These are phyloP conservation scores for Epichloe elymi DNA, from an alignment of 2,329 filamentous ascomycete species.

Conservation along the genomic window DNA sequence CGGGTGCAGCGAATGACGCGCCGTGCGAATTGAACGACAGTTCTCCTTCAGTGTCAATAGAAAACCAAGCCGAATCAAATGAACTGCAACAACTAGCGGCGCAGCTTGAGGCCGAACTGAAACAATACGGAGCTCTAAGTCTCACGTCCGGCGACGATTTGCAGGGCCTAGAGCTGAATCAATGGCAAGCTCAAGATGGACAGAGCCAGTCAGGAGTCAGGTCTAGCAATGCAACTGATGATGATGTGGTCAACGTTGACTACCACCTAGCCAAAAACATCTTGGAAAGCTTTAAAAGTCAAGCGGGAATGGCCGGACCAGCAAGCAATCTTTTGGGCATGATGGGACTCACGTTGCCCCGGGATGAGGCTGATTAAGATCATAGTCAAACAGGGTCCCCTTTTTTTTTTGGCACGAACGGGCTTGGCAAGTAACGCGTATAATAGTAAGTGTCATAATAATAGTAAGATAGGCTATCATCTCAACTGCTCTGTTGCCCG, in stretches of 20 bases:
- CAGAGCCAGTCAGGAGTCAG: slow-evolving; percentile 4
- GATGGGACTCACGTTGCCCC: slow-evolving; percentile 71
- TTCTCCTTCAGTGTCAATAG: not conserved
- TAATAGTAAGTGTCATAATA: no score
- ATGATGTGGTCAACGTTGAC: slow-evolving; percentile 61
- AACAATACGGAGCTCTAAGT: slow-evolving; percentile 16
- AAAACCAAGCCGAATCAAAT: not conserved
- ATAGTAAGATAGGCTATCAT: no score
- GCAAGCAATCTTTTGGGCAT: slow-evolving; percentile 76
- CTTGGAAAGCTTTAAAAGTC: slow-evolving; percentile 83
- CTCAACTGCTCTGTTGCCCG: not conserved
- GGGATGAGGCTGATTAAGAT: slow-evolving; percentile 52
- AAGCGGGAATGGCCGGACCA: slow-evolving; percentile 74
- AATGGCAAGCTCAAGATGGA: slow-evolving; percentile 1
- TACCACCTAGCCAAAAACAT: slow-evolving; percentile 83
- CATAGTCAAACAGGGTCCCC: not conserved
- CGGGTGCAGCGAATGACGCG: not conserved
- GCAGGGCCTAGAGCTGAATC: not conserved
- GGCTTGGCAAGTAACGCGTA: no score
- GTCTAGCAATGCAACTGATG: slow-evolving; percentile 34
- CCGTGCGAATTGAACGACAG: not conserved
- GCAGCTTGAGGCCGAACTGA: slow-evolving; percentile 59
- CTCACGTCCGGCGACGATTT: slow-evolving; percentile 28
- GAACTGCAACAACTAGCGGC: slow-evolving; percentile 47
- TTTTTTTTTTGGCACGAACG: not conserved